These are phyloP conservation scores for Epichloe festucae DNA, from an alignment of 2,329 filamentous ascomycete genomes.

Conservation along the genomic window DNA sequence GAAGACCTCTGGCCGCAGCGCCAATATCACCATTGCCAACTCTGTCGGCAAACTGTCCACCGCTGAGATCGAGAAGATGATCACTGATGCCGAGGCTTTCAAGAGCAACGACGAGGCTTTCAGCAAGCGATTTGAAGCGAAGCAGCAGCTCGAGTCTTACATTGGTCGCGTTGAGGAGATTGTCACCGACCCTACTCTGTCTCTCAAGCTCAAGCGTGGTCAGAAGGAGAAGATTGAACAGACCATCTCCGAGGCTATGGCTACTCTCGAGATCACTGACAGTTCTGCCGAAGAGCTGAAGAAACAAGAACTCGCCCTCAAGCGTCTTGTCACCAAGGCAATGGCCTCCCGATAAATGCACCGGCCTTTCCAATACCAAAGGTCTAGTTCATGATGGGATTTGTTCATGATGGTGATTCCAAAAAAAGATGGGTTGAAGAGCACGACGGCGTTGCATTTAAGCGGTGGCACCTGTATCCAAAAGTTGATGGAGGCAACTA, in stretches of 20 bases:
- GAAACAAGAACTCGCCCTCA: constrained; percentile 98
- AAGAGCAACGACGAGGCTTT: constrained; percentile 96
- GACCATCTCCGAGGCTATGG: constrained; percentile 94
- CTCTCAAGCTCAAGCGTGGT: constrained; percentile 94
- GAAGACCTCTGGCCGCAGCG: constrained; percentile 94
- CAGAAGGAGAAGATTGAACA: constrained; percentile 99
- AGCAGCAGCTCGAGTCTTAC: constrained; percentile 98
- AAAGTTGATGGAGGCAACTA: constrained; percentile 2
- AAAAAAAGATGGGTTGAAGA: constrained; percentile 4
- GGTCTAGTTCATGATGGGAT: not conserved
- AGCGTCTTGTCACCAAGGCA: constrained; percentile 96
- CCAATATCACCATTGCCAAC: constrained; percentile 99
- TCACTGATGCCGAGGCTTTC: constrained; percentile 94
- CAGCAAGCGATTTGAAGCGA: constrained; percentile 98
- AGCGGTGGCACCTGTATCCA: constrained; percentile 4
- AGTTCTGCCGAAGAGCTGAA: constrained; percentile 85
- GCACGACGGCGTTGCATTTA: constrained; percentile 5
- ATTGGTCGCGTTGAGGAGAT: constrained; percentile 98
- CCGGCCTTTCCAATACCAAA: not conserved
- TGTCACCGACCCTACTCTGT: constrained; percentile 88
- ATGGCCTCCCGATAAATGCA: constrained; percentile 73
- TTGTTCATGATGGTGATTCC: constrained; percentile 1
- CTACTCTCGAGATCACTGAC: constrained; percentile 90
- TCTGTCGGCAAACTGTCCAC: constrained; percentile 96
- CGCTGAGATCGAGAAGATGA: constrained; percentile 94